These are phyloP conservation scores for Penicillium robsamsonii DNA, from an alignment of 495 filamentous ascomycete genomes.

Conservation along the genomic window DNA sequence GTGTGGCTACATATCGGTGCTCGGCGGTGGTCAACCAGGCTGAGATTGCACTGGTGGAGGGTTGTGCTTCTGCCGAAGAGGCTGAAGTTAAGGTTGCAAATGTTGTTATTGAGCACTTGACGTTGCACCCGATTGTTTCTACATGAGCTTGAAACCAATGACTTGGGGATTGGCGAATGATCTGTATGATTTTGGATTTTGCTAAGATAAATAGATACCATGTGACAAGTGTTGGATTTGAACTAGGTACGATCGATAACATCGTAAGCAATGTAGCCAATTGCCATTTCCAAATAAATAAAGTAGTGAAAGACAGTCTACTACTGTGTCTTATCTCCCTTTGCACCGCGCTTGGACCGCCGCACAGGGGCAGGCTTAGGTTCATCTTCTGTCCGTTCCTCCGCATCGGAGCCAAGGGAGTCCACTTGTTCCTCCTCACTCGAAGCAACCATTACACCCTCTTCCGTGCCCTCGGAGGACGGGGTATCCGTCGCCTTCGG, in stretches of 20 bases:
- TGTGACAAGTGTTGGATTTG: not conserved
- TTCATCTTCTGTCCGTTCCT: constrained; percentile 11
- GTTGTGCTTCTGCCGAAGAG: constrained; percentile 25
- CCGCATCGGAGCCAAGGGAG: constrained; percentile 20
- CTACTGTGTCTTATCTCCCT: constrained; percentile 21
- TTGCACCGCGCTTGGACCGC: constrained; percentile 26
- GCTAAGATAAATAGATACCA: not conserved
- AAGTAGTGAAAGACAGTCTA: not conserved
- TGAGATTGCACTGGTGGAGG: constrained; percentile 7
- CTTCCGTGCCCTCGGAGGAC: constrained; percentile 24
- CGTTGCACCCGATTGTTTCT: not conserved
- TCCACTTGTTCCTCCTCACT: constrained; percentile 29
- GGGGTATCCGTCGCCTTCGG: constrained; percentile 15
- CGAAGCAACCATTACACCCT: constrained; percentile 28
- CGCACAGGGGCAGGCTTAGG: constrained; percentile 19
- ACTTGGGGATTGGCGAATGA: not conserved
- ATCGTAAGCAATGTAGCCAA: not conserved
- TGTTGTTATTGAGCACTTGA: constrained; percentile 15
- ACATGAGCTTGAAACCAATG: not conserved
- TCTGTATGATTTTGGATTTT: not conserved
- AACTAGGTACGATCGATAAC: too few species aligned
- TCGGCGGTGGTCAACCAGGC: constrained; percentile 10
- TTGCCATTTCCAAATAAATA: not conserved
- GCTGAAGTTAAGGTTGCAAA: constrained; percentile 31
- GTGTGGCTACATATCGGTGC: constrained; percentile 7